A percentile compares a stretch with the other conserved stretches of the same genome.
These are phyloP conservation scores for Neurospora hispaniola DNA, from an alignment of 495 filamentous ascomycete species.

Conservation along the genomic window DNA sequence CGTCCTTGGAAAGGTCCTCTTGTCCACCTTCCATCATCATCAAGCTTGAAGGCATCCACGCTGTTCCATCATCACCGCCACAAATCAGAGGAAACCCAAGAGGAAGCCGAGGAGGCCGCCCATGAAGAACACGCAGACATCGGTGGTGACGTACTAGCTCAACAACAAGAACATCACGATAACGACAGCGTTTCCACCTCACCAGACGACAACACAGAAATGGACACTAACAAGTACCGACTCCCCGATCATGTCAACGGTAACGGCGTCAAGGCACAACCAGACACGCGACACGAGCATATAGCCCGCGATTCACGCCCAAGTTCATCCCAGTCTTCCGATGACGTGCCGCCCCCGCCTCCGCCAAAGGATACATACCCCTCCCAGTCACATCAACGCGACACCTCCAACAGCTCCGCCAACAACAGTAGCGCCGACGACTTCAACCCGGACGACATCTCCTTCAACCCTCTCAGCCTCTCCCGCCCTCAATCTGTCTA, in stretches of 20 bases:
- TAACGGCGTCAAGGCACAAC: constrained; percentile 48
- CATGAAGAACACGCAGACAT: neutral
- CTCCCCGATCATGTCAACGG: constrained; percentile 51
- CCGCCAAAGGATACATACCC: constrained; percentile 37
- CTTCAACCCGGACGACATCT: constrained; percentile 31
- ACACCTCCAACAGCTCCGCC: constrained; percentile 10
- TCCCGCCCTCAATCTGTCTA: constrained; percentile 70
- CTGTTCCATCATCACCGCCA: constrained; percentile 14
- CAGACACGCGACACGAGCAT: constrained; percentile 40
- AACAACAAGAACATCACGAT: neutral
- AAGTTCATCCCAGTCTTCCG: constrained; percentile 21
- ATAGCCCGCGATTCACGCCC: constrained; percentile 32
- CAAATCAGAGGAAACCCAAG: constrained; percentile 9
- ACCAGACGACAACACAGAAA: constrained; percentile 31
- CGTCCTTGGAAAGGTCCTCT: constrained; percentile 51
- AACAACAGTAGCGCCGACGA: constrained; percentile 11
- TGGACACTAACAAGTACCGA: constrained; percentile 56
- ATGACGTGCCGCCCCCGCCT: constrained; percentile 24
- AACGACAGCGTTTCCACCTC: neutral
- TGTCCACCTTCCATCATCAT: constrained; percentile 27
- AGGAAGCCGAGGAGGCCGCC: constrained; percentile 9
- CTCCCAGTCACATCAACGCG: constrained; percentile 7
- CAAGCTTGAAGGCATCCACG: constrained; percentile 23
- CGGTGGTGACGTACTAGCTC: neutral
- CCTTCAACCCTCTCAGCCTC: constrained; percentile 44